phyloP scores from a whole-genome alignment of 495 filamentous ascomycete genomes.

The Tuber umbilicatum region DNA sequence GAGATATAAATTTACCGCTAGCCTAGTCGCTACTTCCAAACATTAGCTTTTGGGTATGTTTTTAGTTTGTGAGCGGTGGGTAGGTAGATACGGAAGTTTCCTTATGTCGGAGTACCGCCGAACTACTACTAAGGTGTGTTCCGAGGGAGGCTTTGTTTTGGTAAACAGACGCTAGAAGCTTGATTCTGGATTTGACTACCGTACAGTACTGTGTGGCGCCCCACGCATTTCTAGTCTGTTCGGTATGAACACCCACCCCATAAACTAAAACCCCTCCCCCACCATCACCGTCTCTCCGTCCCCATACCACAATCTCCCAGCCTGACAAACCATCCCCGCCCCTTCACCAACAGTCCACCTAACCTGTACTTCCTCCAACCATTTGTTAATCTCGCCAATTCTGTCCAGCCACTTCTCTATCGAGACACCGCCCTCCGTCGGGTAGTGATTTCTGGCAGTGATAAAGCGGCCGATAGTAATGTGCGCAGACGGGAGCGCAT shows the following conservation, averaged over 20 bases:
- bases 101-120: too few relatives aligned
- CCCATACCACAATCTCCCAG: conserved; percentile 77
- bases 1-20: background rate
- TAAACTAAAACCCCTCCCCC: conserved; percentile 21
- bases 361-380: conserved; percentile 64
- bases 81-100: too few relatives aligned
- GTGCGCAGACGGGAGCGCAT: conserved; percentile 80
- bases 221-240: background rate
- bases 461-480: conserved; percentile 80
- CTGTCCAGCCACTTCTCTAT: conserved; percentile 55
- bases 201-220: background rate
- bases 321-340: conserved; percentile 61
- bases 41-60: too few relatives aligned
- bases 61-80: too few relatives aligned
- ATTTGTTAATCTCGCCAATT: conserved; percentile 70
- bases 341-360: conserved; percentile 59
- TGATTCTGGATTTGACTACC: background rate
- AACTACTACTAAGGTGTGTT: background rate
- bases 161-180: background rate
- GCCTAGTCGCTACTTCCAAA: background rate
- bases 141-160: background rate
- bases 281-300: conserved; percentile 55
- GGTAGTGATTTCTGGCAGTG: conserved; percentile 46
- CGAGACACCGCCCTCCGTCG: conserved; percentile 35
- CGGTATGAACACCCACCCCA: background rate